phyloP scores from a whole-genome alignment of 768 basidiomycete genomes.

The Calocybe indica region DNA sequence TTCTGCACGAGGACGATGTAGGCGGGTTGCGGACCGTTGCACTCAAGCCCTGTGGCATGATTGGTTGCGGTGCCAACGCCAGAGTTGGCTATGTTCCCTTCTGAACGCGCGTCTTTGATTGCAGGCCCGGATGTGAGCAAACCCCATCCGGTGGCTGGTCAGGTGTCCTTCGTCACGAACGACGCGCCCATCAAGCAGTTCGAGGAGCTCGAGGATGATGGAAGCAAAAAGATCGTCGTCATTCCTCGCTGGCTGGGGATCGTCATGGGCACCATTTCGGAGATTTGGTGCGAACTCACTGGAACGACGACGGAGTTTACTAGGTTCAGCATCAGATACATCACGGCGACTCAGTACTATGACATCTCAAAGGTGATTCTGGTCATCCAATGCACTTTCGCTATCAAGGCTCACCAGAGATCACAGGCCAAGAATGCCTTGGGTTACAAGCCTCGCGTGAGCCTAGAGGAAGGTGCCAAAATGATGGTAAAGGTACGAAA shows the following conservation, averaged over 20 bases:
- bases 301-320: constrained; percentile 40
- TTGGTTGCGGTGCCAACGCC: constrained; percentile 30
- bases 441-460: constrained; percentile 46
- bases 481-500: constrained; percentile 9
- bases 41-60: constrained; percentile 50
- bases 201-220: constrained; percentile 24
- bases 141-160: constrained; percentile 35
- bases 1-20: constrained; percentile 40
- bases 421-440: constrained; percentile 32
- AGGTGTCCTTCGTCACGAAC: constrained; percentile 56
- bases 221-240: constrained; percentile 15
- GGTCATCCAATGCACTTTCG: not conserved
- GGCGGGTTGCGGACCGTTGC: constrained; percentile 41
- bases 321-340: constrained; percentile 34
- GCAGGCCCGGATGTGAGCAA: too few species aligned
- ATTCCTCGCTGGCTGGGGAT: constrained; percentile 31
- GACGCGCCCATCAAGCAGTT: constrained; percentile 49
- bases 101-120: constrained; percentile 1
- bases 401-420: not conserved
- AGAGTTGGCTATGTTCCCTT: constrained; percentile 3
- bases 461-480: constrained; percentile 42
- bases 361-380: constrained; percentile 37
- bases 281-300: constrained; percentile 27
- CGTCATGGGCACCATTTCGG: constrained; percentile 32
- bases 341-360: constrained; percentile 39